Conservation (phyloP, 768 basidiomycete genomes). For the Phallus indusiatus region DNA sequence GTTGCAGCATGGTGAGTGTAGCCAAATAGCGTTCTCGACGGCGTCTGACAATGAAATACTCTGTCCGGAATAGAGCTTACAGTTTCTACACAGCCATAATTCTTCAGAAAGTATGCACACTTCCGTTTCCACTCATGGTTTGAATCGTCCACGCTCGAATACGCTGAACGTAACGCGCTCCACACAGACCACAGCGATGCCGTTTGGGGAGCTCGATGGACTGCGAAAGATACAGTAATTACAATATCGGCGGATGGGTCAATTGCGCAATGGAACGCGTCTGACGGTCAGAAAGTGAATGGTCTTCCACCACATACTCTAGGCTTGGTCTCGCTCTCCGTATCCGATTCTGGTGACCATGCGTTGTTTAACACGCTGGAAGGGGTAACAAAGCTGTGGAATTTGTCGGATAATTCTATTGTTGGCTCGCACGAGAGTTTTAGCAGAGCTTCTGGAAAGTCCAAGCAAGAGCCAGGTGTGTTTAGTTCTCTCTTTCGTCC, state of each 20-base stretch:
- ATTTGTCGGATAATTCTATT: conserved; percentile 52
- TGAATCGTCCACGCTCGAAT: conserved; percentile 18
- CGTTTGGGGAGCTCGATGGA: conserved; percentile 73
- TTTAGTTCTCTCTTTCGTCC: conserved; percentile 10
- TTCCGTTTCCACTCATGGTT: conserved; percentile 11
- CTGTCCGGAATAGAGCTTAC: neutral
- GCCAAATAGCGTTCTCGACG: too few species aligned
- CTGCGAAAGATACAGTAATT: conserved; percentile 48
- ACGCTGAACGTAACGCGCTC: conserved; percentile 9
- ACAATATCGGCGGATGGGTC: conserved; percentile 74
- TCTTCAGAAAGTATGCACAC: conserved; percentile 3
- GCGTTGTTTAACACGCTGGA: conserved; percentile 79
- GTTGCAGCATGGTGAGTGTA: neutral
- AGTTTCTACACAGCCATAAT: conserved; percentile 6
- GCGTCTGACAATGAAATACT: neutral
- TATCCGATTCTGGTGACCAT: conserved; percentile 46
- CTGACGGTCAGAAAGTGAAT: conserved; percentile 50
- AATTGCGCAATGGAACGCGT: conserved; percentile 62
- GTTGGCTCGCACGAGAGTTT: conserved; percentile 69
- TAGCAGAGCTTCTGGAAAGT: conserved; percentile 33
- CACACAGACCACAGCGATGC: conserved; percentile 67
- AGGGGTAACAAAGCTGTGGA: conserved; percentile 70
- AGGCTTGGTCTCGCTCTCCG: conserved; percentile 74
- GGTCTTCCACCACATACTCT: conserved; percentile 70
- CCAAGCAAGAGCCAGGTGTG: conserved; percentile 60